These are phyloP conservation scores for Pneumocystis oryctolagi DNA, from an alignment of 1,139 yeast species.

Conservation along the genomic window DNA sequence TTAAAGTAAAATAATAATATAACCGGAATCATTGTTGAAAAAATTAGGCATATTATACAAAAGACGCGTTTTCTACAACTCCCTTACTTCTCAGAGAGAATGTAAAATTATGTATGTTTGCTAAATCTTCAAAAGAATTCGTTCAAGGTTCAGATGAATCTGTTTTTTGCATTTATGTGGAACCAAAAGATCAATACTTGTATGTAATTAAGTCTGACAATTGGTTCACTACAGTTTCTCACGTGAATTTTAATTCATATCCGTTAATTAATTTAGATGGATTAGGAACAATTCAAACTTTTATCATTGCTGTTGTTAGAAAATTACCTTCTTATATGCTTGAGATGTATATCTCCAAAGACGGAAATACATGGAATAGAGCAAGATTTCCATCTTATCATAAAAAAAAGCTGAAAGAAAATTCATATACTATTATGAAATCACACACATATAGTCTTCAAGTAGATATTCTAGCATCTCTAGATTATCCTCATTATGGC, in stretches of 20 bases:
- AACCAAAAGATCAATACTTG: constrained; percentile 17
- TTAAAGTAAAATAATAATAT: constrained; percentile 21
- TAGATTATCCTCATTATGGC: constrained; percentile 15
- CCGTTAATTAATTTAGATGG: constrained; percentile 29
- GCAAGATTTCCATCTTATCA: constrained; percentile 37
- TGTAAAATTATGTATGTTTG: constrained; percentile 35
- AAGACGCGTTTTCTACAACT: constrained; percentile 37
- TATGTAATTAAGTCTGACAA: constrained; percentile 37
- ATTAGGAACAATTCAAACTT: constrained; percentile 36
- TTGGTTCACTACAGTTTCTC: constrained; percentile 33
- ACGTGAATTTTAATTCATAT: constrained; percentile 21
- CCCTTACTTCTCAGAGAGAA: constrained; percentile 26
- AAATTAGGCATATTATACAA: constrained; percentile 31
- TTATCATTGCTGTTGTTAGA: constrained; percentile 38
- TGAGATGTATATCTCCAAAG: constrained; percentile 42
- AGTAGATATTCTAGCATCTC: constrained; percentile 29
- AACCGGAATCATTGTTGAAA: not conserved
- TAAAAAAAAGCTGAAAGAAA: constrained; percentile 19
- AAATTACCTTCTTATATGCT: constrained; percentile 32
- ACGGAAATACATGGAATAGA: constrained; percentile 36
- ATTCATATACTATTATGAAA: constrained; percentile 38
- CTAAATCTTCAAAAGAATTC: constrained; percentile 32
- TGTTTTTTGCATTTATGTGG: constrained; percentile 7
- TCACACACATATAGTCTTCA: constrained; percentile 45
- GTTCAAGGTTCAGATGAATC: constrained; percentile 21